Conservation (phyloP, 306 rosid genomes). For the Rosa rugosa region DNA sequence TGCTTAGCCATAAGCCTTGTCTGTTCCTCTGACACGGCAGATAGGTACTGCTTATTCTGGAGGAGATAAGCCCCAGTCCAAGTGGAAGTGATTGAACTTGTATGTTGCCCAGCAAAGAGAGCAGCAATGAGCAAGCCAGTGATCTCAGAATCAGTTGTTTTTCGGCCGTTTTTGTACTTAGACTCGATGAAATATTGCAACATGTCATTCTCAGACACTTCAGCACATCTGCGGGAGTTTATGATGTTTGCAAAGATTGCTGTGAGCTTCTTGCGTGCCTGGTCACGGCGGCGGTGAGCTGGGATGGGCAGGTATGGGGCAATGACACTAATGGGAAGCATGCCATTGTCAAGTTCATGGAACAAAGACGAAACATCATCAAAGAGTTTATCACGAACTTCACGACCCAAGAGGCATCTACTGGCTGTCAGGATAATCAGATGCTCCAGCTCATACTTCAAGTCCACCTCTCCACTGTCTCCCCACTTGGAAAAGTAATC, state of each 20-base stretch:
- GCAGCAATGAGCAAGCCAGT: conserved; percentile 94
- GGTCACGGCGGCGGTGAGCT: conserved; percentile 85
- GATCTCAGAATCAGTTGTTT: conserved; percentile 82
- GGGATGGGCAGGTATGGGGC: conserved; percentile 93
- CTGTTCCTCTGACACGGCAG: conserved; percentile 81
- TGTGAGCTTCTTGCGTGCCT: conserved; percentile 78
- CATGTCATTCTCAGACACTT: conserved; percentile 81
- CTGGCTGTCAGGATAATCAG: conserved; percentile 93
- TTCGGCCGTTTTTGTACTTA: conserved; percentile 89
- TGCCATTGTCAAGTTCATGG: conserved; percentile 91
- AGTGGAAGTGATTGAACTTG: conserved; percentile 93
- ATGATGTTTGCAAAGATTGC: conserved; percentile 73
- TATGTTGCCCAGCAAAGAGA: conserved; percentile 89
- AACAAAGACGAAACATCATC: conserved; percentile 91
- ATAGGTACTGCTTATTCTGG: conserved; percentile 56
- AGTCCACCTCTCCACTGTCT: conserved; percentile 87
- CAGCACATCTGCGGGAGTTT: conserved; percentile 54
- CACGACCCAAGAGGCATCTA: conserved; percentile 88
- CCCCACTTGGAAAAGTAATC: conserved; percentile 98
- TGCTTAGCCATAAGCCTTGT: conserved; percentile 61
- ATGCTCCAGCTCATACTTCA: conserved; percentile 95
- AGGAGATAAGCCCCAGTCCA: conserved; percentile 97
- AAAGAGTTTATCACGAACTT: conserved; percentile 93
- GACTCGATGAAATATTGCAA: conserved; percentile 92
- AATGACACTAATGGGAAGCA: conserved; percentile 87